Conservation (phyloP, 352 stramenopile species). For the Globisporangium ultimum region DNA sequence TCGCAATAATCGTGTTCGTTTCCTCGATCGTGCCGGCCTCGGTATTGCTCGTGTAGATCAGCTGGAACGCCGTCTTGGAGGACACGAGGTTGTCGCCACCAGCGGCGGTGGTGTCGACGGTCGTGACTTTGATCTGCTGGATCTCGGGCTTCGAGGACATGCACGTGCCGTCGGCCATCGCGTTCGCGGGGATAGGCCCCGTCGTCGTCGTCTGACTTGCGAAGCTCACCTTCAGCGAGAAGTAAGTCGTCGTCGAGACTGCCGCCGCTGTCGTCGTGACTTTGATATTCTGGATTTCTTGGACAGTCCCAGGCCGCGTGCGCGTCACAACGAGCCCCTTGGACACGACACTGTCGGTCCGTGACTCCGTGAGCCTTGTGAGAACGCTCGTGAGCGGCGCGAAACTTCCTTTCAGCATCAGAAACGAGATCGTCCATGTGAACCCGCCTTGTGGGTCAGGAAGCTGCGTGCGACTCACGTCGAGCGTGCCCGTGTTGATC, state of each 20-base stretch:
- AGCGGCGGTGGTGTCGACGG: constrained; percentile 84
- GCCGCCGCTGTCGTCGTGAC: constrained; percentile 40
- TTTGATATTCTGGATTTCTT: constrained; percentile 65
- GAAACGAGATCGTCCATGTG: constrained; percentile 94
- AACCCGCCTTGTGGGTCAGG: constrained; percentile 86
- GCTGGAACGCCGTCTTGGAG: constrained; percentile 74
- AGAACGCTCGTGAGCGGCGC: constrained; percentile 26
- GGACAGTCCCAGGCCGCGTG: constrained; percentile 40
- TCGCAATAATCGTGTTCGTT: constrained; percentile 82
- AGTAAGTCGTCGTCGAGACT: constrained; percentile 36
- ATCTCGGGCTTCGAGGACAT: constrained; percentile 70
- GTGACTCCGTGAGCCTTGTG: constrained; percentile 44
- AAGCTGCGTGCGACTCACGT: constrained; percentile 49
- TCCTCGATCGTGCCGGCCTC: constrained; percentile 41
- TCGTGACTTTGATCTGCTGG: constrained; percentile 89
- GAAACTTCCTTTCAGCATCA: constrained; percentile 61
- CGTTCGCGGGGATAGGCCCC: constrained; percentile 77
- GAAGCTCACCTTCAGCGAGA: constrained; percentile 43
- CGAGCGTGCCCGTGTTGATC: constrained; percentile 52
- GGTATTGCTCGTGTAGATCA: constrained; percentile 83
- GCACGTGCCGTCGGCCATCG: constrained; percentile 62
- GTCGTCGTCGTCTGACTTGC: constrained; percentile 56
- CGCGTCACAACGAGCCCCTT: constrained; percentile 44
- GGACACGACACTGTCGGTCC: constrained; percentile 40
- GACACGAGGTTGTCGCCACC: constrained; percentile 91